phyloP scores from a whole-genome alignment of 306 rosid species.

The Cicer chorassanicum region DNA sequence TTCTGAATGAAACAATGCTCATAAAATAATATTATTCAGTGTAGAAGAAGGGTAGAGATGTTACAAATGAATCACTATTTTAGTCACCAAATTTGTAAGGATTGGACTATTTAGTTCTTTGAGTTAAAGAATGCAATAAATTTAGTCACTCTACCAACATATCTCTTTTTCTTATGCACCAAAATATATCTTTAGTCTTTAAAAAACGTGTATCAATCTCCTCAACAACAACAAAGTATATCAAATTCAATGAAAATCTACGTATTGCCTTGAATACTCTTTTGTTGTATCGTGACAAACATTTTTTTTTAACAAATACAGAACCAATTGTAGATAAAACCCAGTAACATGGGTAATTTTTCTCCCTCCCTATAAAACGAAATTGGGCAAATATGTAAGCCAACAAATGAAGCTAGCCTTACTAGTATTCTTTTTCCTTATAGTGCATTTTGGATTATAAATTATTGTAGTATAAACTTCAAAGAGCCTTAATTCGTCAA shows the following conservation, averaged over 20 bases:
- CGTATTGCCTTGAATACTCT: no score
- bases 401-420: no score
- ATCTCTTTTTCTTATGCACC: background rate
- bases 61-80: background rate
- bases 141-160: background rate
- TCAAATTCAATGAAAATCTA: no score
- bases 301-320: no score
- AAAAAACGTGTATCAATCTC: no score
- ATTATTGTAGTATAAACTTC: background rate
- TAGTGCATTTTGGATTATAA: background rate
- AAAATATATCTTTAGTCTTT: no score
- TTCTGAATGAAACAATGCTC: constrained; percentile 31
- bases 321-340: no score
- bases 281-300: background rate
- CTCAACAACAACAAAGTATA: no score
- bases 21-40: background rate
- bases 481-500: background rate
- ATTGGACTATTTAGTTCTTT: background rate
- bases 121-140: background rate
- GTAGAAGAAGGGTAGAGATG: background rate
- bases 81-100: background rate
- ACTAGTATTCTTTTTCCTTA: no score
- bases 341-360: no score
- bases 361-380: no score
- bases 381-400: no score